A percentile compares a stretch with the other conserved stretches of the same genome.
These are phyloP conservation scores for Glycine tomentella DNA, from an alignment of 306 rosid species.

Conservation along the genomic window DNA sequence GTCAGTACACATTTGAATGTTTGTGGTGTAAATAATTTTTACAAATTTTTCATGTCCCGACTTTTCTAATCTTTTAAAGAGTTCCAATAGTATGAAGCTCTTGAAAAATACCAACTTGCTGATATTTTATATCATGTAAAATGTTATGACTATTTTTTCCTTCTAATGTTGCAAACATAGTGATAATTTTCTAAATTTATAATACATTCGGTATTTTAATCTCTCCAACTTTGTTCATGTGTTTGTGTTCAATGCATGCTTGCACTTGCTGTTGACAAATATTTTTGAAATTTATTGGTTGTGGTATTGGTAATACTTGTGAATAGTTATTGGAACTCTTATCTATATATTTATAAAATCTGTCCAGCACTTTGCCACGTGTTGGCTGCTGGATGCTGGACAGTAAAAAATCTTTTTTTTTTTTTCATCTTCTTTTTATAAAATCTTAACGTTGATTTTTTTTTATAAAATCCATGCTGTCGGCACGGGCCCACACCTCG, in stretches of 20 bases:
- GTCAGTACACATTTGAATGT: slow-evolving; percentile 31
- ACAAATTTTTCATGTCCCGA: not conserved
- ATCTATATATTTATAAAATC: too few species aligned
- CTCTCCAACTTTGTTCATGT: not conserved
- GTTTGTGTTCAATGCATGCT: not conserved
- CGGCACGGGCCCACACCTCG: too few species aligned
- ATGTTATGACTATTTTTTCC: not conserved
- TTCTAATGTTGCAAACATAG: not conserved
- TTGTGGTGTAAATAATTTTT: slow-evolving; percentile 14
- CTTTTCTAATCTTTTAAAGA: slow-evolving; percentile 18
- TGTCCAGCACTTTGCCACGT: too few species aligned
- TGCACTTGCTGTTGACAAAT: slow-evolving; percentile 6
- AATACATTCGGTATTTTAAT: not conserved
- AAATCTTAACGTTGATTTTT: too few species aligned
- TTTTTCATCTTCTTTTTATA: too few species aligned
- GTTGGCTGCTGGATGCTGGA: too few species aligned
- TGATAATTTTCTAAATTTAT: slow-evolving; percentile 2
- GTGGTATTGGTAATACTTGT: not conserved
- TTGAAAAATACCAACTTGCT: not conserved
- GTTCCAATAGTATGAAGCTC: slow-evolving; percentile 25
- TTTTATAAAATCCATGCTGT: too few species aligned
- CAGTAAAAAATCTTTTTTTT: too few species aligned
- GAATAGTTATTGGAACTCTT: not conserved
- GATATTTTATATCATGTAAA: not conserved
- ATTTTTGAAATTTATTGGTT: not conserved